Conservation (phyloP, 306 rosid species). For the Rosa multiflora region DNA sequence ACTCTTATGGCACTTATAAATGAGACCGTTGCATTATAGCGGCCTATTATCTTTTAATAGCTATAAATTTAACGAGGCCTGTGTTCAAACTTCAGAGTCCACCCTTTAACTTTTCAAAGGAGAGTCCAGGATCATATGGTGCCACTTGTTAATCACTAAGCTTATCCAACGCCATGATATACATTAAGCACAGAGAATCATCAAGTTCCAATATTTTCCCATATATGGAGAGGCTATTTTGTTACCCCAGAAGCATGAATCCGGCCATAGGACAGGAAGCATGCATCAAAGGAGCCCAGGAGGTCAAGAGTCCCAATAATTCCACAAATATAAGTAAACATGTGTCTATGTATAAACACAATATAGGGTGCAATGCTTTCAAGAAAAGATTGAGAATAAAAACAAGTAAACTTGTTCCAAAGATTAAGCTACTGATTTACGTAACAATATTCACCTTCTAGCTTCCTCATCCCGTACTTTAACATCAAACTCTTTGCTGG, state of each 20-base stretch:
- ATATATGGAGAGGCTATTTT: background rate
- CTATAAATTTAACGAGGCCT: background rate
- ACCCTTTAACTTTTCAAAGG: background rate
- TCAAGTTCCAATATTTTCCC: background rate
- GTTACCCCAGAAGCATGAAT: background rate
- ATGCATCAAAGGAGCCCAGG: background rate
- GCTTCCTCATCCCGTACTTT: constrained; percentile 96
- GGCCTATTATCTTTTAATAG: background rate
- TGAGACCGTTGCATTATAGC: background rate
- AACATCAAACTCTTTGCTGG: constrained; percentile 98
- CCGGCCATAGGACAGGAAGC: background rate
- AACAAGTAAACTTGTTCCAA: constrained; percentile 10
- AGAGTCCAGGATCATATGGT: background rate
- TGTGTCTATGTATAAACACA: background rate
- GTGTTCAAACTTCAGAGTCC: background rate
- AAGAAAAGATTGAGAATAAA: background rate
- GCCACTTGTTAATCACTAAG: background rate
- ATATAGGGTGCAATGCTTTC: background rate
- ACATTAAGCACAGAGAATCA: constrained; percentile 1
- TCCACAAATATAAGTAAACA: background rate
- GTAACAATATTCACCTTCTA: constrained; percentile 60
- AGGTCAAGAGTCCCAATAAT: background rate
- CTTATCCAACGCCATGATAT: background rate
- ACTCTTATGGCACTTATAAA: background rate
- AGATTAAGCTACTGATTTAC: constrained; percentile 14